Evolutionary conservation across 2,329 filamentous ascomycete species (phyloP), one percentile per base, ranked within the genome.

Genomic region (Trichocomaceae sp.): DNA sequence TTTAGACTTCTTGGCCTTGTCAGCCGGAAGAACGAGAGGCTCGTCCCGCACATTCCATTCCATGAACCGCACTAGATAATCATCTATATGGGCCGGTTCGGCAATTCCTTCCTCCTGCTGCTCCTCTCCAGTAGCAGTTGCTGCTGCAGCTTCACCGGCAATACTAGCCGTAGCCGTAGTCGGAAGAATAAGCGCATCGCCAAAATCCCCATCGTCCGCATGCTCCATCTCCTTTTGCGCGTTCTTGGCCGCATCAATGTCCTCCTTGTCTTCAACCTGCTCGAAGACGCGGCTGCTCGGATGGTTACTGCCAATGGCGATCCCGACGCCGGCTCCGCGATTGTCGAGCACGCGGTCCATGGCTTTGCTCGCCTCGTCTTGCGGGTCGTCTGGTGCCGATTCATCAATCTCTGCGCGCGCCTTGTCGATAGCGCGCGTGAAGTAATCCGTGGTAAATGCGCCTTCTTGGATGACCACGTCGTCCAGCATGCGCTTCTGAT

Each of bases 391-490:
- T n/a, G 81, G 78, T 22, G 82, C 73, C 35, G 73, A 71, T 31
- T 81, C 79, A 52, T 79, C 81, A 23, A 89, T 77, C 50, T 88
- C 84, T 57, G 89, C 87, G 37, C 82, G 79, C 50, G 86, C 84
- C 10, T 54, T 31, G 2, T 81, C 76, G 44, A 88, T n/a, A n/a
- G n/a, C 77, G 63, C 86, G 90, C 64, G 90, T 90, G 72, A 96
- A 92, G 69, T 96, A 91, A 65, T 99, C 93, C 0, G 93, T 99
- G 0, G 92, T 99, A 69, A 99, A 99, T 61, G 92, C 90, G 59
- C 93, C 93, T 69, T 97, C 93, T 67, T 99, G 95, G 62, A 99
- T 99, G 55, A 99, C 91, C 7, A 99, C 90, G 60, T 99, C 93
- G 64, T 99, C 93, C 0, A 99, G 81, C 83, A 99, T 90, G 63